Base-by-base conservation (phyloP, 192 early-diverging fungal species). In the Rhizophagus clarus region DNA sequence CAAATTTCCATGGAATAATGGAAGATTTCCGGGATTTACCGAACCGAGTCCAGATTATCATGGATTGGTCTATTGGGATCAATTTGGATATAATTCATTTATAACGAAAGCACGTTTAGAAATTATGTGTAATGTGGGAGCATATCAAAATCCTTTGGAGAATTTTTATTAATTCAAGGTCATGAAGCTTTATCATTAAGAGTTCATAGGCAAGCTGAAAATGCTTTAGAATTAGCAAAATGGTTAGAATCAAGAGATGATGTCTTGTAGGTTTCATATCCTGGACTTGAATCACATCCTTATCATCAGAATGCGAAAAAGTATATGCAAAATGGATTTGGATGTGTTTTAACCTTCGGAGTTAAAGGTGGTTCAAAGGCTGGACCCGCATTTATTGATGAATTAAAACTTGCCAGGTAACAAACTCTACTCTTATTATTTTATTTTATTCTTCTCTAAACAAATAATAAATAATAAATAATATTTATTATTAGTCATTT, bases 181-280 rank as follows among this genome's bases (percentile, higher is more conserved):
- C 84, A 97, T 62, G 97, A 98, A 81, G 97, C 96, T 12, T 88
- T 98, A 20, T 93, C 95, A 0, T 88, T 98, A 31, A 92, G 97
- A 49, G 97, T 93, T 61, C 90, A 98, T 79, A 88, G 97, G 56
- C 95, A 96, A 81, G 86, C 92, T 61, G 84, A 92, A 42, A 98
- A n/a, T n/a, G n/a, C n/a, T n/a, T n/a, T n/a, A n/a, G n/a, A n/a
- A n/a, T n/a, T n/a, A n/a, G n/a, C n/a, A n/a, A n/a, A n/a, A n/a
- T n/a, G n/a, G n/a, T n/a, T n/a, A n/a, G n/a, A n/a, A n/a, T n/a
- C n/a, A n/a, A n/a, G n/a, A n/a, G n/a, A n/a, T n/a, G n/a, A n/a
- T n/a, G n/a, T n/a, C n/a, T n/a, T n/a, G n/a, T n/a, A 97, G 95
- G 95, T 97, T 31, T 93, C 91, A 0, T 97, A 96, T 84, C 94